Conservation (phyloP, 75 land plant species). For the Ceratopteris richardii region DNA sequence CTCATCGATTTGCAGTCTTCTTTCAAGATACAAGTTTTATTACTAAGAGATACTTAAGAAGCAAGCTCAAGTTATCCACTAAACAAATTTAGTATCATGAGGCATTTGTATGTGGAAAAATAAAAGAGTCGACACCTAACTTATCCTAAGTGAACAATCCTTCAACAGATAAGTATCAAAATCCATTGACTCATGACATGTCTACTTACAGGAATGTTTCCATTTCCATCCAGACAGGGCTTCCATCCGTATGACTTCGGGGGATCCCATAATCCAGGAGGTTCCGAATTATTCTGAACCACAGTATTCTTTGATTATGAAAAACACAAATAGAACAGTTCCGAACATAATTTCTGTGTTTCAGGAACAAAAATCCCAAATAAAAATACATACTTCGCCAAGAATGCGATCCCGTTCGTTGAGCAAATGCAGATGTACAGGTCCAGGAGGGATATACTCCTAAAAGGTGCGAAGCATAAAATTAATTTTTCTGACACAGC, state of each 20-base stretch:
- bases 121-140: too few relatives aligned
- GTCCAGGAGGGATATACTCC: slow-evolving; percentile 4
- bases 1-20: too few relatives aligned
- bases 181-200: too few relatives aligned
- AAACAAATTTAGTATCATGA: too few relatives aligned
- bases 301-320: background rate
- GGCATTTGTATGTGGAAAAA: too few relatives aligned
- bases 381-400: background rate
- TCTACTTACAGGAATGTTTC: background rate
- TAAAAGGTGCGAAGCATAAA: too few relatives aligned
- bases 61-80: too few relatives aligned
- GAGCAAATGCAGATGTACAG: background rate
- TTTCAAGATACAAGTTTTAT: too few relatives aligned
- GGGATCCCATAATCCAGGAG: slow-evolving; percentile 2
- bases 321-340: background rate
- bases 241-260: slow-evolving; percentile 5
- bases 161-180: too few relatives aligned
- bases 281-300: background rate
- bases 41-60: too few relatives aligned
- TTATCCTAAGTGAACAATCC: too few relatives aligned
- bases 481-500: too few relatives aligned
- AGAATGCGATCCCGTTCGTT: background rate
- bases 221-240: background rate
- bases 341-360: background rate
- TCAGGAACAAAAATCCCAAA: background rate